Evolutionary conservation across 2,329 filamentous ascomycete species (phyloP).

Genomic region (Parasarocladium wereldwijsianum): DNA sequence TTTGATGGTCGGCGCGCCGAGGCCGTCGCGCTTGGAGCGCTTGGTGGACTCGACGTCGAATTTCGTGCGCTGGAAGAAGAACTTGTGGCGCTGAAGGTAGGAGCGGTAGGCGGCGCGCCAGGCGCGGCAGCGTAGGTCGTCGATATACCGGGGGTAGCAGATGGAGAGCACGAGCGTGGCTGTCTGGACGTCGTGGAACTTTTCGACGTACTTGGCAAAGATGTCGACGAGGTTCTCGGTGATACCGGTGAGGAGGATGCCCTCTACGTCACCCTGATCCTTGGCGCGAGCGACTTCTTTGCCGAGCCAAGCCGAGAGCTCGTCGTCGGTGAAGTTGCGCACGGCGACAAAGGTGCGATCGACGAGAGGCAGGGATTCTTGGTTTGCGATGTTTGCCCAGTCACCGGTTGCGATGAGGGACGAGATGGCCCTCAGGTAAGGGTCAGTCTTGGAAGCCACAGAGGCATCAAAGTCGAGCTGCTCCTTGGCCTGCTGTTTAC

Average conservation of each 20-base stretch:
- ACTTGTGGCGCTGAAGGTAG: slow-evolving; percentile 57
- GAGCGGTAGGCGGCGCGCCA: slow-evolving; percentile 62
- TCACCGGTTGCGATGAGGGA: slow-evolving; percentile 63
- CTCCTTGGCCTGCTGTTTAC: slow-evolving; percentile 26
- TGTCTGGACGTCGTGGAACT: slow-evolving; percentile 66
- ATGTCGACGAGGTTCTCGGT: slow-evolving; percentile 59
- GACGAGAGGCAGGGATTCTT: slow-evolving; percentile 56
- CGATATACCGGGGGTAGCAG: slow-evolving; percentile 60
- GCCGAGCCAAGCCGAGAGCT: slow-evolving; percentile 52
- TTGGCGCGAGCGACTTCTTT: slow-evolving; percentile 48
- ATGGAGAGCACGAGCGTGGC: slow-evolving; percentile 61
- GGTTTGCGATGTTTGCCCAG: slow-evolving; percentile 61
- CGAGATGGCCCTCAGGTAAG: slow-evolving; percentile 67
- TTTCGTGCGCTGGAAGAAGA: slow-evolving; percentile 59
- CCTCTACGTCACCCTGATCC: slow-evolving; percentile 57
- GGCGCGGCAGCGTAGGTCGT: slow-evolving; percentile 58
- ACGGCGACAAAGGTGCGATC: slow-evolving; percentile 65
- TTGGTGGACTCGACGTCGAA: slow-evolving; percentile 67
- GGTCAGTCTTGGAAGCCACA: slow-evolving; percentile 52
- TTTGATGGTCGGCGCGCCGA: slow-evolving; percentile 37
- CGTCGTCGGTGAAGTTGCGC: slow-evolving; percentile 45
- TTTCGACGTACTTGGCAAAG: slow-evolving; percentile 59
- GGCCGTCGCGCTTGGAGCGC: slow-evolving; percentile 48
- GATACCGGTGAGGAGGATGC: slow-evolving; percentile 64
- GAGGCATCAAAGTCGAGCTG: slow-evolving; percentile 44